These are phyloP conservation scores for Hyparrhenia diplandra DNA, from an alignment of 176 grass and related monocot species.

Conservation along the genomic window DNA sequence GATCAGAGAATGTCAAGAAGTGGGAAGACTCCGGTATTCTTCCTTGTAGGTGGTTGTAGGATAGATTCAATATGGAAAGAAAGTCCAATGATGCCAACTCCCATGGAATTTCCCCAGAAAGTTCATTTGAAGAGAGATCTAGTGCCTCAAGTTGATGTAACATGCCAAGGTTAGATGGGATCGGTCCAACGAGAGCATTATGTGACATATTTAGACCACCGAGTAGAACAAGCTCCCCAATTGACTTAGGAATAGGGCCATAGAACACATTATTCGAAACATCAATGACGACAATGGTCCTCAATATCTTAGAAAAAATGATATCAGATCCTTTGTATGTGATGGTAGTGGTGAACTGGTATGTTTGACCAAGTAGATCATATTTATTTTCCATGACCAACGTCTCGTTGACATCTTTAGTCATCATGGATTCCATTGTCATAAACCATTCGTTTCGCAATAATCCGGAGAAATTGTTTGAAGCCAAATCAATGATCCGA, in stretches of 20 bases:
- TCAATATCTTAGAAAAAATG: not conserved
- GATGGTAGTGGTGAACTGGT: conserved; percentile 28
- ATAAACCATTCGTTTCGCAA: conserved; percentile 22
- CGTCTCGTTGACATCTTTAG: not conserved
- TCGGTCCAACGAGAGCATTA: conserved; percentile 34
- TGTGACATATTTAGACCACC: conserved; percentile 34
- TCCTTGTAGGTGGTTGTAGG: not conserved
- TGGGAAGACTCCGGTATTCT: conserved; percentile 13
- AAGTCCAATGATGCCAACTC: not conserved
- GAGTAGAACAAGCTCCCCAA: conserved; percentile 32
- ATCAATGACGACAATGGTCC: not conserved
- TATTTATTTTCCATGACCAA: conserved; percentile 29
- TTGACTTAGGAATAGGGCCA: conserved; percentile 35
- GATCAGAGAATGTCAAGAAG: not conserved
- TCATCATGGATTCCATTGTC: conserved; percentile 19
- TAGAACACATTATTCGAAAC: conserved; percentile 20
- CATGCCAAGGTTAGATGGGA: conserved; percentile 21
- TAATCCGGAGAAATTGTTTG: conserved; percentile 20
- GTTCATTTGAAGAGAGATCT: not conserved
- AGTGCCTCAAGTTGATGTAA: not conserved
- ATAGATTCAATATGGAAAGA: not conserved
- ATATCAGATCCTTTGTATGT: not conserved
- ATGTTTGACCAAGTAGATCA: not conserved
- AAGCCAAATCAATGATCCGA: conserved; percentile 19
- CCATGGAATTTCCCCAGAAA: conserved; percentile 3